A percentile compares a stretch with the other conserved stretches of the same genome.
Evolutionary conservation across 345 rosid species (phyloP).

Genomic region (Passiflora organensis): DNA sequence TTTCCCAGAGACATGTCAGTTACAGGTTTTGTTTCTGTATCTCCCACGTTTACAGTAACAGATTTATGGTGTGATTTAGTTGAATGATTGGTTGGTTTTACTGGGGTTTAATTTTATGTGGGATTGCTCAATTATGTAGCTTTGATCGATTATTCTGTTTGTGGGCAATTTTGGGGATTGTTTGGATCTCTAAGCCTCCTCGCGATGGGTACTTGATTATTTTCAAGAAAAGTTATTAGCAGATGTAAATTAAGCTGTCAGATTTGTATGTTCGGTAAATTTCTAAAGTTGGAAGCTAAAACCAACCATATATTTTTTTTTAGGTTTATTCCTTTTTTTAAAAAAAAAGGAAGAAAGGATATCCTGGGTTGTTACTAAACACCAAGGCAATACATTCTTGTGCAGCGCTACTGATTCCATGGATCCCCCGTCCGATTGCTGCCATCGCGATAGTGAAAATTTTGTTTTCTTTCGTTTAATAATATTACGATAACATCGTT

Average conservation of each 20-base stretch:
- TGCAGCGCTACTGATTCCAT: neutral
- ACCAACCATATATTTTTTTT: neutral
- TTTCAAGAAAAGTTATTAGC: neutral
- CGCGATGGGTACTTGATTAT: neutral
- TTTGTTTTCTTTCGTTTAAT: too few species aligned
- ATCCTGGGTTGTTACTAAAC: too few species aligned
- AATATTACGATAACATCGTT: too few species aligned
- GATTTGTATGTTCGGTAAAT: neutral
- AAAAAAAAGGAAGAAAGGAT: too few species aligned
- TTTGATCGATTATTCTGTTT: neutral
- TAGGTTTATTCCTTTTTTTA: too few species aligned
- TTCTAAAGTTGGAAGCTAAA: neutral
- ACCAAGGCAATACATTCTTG: neutral
- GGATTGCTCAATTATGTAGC: neutral
- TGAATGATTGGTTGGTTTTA: neutral
- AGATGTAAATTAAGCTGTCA: neutral
- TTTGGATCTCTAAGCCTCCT: neutral
- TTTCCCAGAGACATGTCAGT: slow-evolving; percentile 41
- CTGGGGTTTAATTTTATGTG: neutral
- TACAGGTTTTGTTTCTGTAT: slow-evolving; percentile 35
- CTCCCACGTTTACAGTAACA: too few species aligned
- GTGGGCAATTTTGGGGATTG: neutral
- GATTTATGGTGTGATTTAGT: neutral
- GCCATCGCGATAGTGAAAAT: neutral
- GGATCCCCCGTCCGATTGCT: neutral